Percentiles rank a stretch among this genome's conserved stretches.
These are phyloP conservation scores for Suillus subluteus DNA, from an alignment of 768 basidiomycete genomes.

Conservation along the genomic window DNA sequence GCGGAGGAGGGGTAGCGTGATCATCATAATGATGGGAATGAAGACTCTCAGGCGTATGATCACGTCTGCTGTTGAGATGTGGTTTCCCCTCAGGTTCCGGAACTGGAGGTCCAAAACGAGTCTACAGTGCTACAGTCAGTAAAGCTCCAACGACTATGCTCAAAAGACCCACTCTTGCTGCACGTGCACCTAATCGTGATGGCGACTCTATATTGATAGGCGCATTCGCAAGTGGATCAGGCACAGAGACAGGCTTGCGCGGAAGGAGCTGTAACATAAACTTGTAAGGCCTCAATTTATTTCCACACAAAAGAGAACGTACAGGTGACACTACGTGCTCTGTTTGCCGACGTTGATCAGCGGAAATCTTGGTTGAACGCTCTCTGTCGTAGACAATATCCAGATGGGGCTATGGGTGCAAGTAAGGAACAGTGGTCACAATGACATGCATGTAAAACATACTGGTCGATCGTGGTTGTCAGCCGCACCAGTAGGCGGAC, in stretches of 20 bases:
- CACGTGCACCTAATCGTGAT: not conserved
- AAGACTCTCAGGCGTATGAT: slow-evolving; percentile 22
- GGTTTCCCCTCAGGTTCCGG: not conserved
- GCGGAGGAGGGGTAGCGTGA: slow-evolving; percentile 32
- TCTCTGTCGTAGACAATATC: slow-evolving; percentile 13
- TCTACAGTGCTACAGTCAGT: slow-evolving; percentile 20
- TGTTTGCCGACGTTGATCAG: slow-evolving; percentile 16
- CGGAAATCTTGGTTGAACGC: slow-evolving; percentile 9
- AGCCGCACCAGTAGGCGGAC: slow-evolving; percentile 8
- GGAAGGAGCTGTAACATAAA: not conserved
- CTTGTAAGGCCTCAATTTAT: too few species aligned
- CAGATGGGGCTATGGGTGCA: slow-evolving; percentile 17
- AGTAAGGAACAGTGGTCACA: slow-evolving; percentile 14
- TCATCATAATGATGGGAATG: slow-evolving; percentile 18
- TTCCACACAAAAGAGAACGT: slow-evolving; percentile 6
- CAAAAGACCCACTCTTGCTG: not conserved
- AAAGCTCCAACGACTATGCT: not conserved
- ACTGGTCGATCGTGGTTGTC: slow-evolving; percentile 30
- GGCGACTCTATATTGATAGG: not conserved
- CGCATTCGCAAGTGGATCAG: not conserved
- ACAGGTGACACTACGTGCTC: slow-evolving; percentile 27
- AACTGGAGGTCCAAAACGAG: slow-evolving; percentile 37
- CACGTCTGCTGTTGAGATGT: not conserved
- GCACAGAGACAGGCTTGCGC: not conserved
- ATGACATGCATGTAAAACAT: not conserved